These are phyloP conservation scores for Thermomucor indicae-seudaticae DNA, from an alignment of 371 early-diverging fungal species.

Conservation along the genomic window DNA sequence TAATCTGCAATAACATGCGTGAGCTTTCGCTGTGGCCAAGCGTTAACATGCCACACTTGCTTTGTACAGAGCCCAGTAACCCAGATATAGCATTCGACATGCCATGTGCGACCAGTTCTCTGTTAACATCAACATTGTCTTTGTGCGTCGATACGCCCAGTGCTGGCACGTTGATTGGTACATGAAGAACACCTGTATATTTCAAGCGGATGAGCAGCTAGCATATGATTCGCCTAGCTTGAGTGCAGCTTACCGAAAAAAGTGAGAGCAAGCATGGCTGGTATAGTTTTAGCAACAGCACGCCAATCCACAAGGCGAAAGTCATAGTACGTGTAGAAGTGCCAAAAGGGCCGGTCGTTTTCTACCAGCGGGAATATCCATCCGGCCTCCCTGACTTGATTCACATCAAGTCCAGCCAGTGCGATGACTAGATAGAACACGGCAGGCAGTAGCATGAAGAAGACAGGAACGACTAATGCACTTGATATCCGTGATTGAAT, in stretches of 20 bases:
- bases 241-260: slow-evolving; percentile 72
- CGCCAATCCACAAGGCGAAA: slow-evolving; percentile 71
- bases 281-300: slow-evolving; percentile 71
- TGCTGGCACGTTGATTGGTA: slow-evolving; percentile 92
- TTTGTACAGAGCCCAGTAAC: slow-evolving; percentile 75
- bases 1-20: slow-evolving; percentile 48
- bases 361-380: slow-evolving; percentile 87
- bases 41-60: slow-evolving; percentile 27
- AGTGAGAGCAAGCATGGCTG: slow-evolving; percentile 89
- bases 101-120: slow-evolving; percentile 95
- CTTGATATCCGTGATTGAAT: slow-evolving; percentile 37
- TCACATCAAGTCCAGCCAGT: slow-evolving; percentile 57
- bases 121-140: slow-evolving; percentile 82
- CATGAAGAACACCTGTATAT: slow-evolving; percentile 81
- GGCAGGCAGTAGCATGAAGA: slow-evolving; percentile 78
- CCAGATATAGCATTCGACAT: slow-evolving; percentile 85
- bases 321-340: slow-evolving; percentile 81
- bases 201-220: too few species aligned
- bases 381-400: slow-evolving; percentile 64
- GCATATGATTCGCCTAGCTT: not conserved
- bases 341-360: slow-evolving; percentile 75
- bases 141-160: slow-evolving; percentile 86
- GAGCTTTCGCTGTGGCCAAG: not conserved
- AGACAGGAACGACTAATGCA: slow-evolving; percentile 84
- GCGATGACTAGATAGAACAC: slow-evolving; percentile 70